Evolutionary conservation across 257 asterid species (phyloP), one percentile per base, ranked within the genome.

Genomic region (Solanum appendiculatum): DNA sequence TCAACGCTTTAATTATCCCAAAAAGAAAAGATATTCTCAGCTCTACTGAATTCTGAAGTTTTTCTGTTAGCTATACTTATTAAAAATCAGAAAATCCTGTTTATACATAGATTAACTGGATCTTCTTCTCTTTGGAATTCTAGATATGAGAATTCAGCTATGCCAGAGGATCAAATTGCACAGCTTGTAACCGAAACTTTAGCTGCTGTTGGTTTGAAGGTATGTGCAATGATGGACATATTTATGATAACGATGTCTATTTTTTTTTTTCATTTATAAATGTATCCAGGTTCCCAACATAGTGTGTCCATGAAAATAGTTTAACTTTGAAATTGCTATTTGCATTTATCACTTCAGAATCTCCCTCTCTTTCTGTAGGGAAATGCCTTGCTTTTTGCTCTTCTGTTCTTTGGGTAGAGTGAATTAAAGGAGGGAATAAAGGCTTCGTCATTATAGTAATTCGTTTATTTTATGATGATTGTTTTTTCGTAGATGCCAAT

Each of bases 161-260:
- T 96, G 98, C 94, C 97, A 0, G 96, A 88, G 90, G 97, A 95
- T 90, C 94, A 95, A 89, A 95, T 97, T 89, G 91, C 96, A 10
- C 88, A 90, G 94, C 95, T 96, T 87, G 99, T 97, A 86, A 92
- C 98, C 40, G 99, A 94, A 82, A 97, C 99, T 87, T 91, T 96
- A 89, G 99, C 98, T 84, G 98, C 99, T 89, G 98, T 97, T 89
- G 99, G 99, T 58, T 91, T 97, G 92, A 97, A 97, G 98, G 99
- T 97, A 88, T 85, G 93, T 63, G 72, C 82, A 82, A 85, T 64
- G 89, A 80, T 86, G 60, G 6, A 33, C 18, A 34, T 46, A 77
- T 77, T 56, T 44, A 29, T 86, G 72, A 48, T 44, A 39, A 39
- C 69, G 1, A 66, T 69, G 75, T 36, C 56, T 18, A 83, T 13